Percentiles rank a stretch among this genome's conserved stretches.
Conservation (phyloP, 2,329 filamentous ascomycete species). For the Pseudogymnoascus sp. region DNA sequence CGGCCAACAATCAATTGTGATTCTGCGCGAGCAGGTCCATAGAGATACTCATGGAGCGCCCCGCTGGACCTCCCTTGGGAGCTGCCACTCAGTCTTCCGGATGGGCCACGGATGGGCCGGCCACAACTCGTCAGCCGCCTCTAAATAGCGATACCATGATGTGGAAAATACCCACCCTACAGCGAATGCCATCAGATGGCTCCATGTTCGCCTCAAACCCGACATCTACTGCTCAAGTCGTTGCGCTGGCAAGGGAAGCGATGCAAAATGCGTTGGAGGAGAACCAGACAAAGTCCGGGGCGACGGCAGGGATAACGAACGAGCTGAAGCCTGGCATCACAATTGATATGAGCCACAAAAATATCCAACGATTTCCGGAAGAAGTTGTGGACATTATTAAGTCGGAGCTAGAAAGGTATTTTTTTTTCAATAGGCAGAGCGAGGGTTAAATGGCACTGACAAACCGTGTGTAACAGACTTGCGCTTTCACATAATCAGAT, state of each 20-base stretch:
- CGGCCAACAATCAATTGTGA: slow-evolving; percentile 15
- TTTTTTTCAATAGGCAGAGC: slow-evolving; percentile 11
- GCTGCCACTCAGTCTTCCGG: slow-evolving; percentile 29
- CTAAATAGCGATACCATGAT: slow-evolving; percentile 24
- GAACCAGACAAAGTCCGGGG: slow-evolving; percentile 53
- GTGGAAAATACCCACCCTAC: slow-evolving; percentile 36
- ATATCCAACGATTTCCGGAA: slow-evolving; percentile 44
- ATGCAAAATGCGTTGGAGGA: slow-evolving; percentile 60
- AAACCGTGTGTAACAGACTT: slow-evolving; percentile 41
- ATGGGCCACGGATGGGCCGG: slow-evolving; percentile 34
- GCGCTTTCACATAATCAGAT: slow-evolving; percentile 75
- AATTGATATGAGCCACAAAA: slow-evolving; percentile 68
- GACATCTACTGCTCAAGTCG: slow-evolving; percentile 54
- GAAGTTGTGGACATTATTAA: slow-evolving; percentile 31
- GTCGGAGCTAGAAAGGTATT: slow-evolving; percentile 28
- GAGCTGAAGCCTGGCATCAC: slow-evolving; percentile 63
- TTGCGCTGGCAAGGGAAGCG: slow-evolving; percentile 55
- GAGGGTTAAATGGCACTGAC: slow-evolving; percentile 24
- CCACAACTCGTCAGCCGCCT: slow-evolving; percentile 28
- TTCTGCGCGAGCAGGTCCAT: slow-evolving; percentile 12
- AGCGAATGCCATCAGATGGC: slow-evolving; percentile 35
- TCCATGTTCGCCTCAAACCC: slow-evolving; percentile 41
- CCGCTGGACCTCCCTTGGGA: slow-evolving; percentile 26
- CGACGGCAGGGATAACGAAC: slow-evolving; percentile 49
- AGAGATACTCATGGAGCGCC: slow-evolving; percentile 24